A percentile compares a stretch with the other conserved stretches of the same genome.
Evolutionary conservation across 2,329 filamentous ascomycete genomes (phyloP).

Genomic region (Trichoderma semiorbis): DNA sequence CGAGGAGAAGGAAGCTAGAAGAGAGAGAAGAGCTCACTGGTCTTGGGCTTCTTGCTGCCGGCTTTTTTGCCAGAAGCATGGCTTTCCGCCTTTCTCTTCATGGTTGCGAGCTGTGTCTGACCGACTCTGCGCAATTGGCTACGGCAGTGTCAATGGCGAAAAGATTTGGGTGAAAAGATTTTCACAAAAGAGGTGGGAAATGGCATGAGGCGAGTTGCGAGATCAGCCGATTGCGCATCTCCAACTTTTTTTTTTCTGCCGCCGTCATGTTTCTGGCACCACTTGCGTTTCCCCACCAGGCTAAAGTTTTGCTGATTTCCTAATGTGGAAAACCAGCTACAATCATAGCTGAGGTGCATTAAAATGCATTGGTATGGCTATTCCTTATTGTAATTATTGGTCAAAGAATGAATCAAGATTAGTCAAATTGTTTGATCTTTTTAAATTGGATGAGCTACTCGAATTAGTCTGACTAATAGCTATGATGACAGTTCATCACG

Average conservation of each 20-base stretch:
- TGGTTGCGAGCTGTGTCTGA: conserved; percentile 26
- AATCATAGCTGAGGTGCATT: neutral
- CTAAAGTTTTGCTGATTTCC: conserved; percentile 1
- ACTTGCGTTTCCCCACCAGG: conserved; percentile 6
- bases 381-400: neutral
- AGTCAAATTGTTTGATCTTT: neutral
- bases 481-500: neutral
- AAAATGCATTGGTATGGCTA: neutral
- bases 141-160: neutral
- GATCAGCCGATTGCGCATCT: conserved; percentile 19
- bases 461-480: neutral
- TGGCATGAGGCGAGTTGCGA: conserved; percentile 16
- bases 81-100: conserved; percentile 60
- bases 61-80: conserved; percentile 42
- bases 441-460: neutral
- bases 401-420: neutral
- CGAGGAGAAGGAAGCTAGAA: neutral
- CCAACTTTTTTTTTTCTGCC: conserved; percentile 19
- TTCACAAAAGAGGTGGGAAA: neutral
- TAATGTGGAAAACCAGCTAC: neutral
- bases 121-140: conserved; percentile 20
- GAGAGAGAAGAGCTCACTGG: conserved; percentile 34
- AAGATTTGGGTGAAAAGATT: neutral
- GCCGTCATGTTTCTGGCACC: neutral
- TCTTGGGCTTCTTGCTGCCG: conserved; percentile 55